Evolutionary conservation across 169 alveolate genomes (phyloP).

Genomic region (Theileria sp.): DNA sequence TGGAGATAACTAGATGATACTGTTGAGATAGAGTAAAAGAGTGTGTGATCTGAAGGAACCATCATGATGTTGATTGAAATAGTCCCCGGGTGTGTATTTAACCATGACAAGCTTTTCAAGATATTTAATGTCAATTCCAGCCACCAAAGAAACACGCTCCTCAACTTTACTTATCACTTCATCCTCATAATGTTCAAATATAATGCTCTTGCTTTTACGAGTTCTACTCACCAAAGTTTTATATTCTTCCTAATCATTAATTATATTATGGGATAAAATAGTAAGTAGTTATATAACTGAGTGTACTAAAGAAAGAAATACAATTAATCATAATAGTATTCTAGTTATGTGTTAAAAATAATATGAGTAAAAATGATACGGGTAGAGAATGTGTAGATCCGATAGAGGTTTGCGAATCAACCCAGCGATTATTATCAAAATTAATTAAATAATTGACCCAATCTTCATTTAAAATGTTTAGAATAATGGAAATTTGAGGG

Average conservation of each 20-base stretch:
- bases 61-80: conserved; percentile 77
- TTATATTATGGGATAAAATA: neutral
- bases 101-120: conserved; percentile 78
- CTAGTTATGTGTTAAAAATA: neutral
- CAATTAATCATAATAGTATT: too few species aligned
- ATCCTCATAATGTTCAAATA: conserved; percentile 48
- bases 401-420: conserved; percentile 56
- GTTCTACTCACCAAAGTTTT: conserved; percentile 54
- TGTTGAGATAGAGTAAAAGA: conserved; percentile 69
- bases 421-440: conserved; percentile 48
- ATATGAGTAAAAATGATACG: conserved; percentile 10
- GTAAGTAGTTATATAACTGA: neutral
- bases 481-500: conserved; percentile 58
- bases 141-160: conserved; percentile 53
- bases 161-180: conserved; percentile 48
- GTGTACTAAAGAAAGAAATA: too few species aligned
- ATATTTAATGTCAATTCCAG: conserved; percentile 53
- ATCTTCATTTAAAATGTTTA: conserved; percentile 44
- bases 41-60: conserved; percentile 75
- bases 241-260: conserved; percentile 46
- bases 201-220: conserved; percentile 50
- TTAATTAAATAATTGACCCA: conserved; percentile 50
- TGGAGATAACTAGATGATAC: conserved; percentile 4
- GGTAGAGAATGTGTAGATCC: conserved; percentile 47
- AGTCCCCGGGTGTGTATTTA: conserved; percentile 71